Conservation (phyloP, 177 flowering plant genomes). For the Tripterygium wilfordii region DNA sequence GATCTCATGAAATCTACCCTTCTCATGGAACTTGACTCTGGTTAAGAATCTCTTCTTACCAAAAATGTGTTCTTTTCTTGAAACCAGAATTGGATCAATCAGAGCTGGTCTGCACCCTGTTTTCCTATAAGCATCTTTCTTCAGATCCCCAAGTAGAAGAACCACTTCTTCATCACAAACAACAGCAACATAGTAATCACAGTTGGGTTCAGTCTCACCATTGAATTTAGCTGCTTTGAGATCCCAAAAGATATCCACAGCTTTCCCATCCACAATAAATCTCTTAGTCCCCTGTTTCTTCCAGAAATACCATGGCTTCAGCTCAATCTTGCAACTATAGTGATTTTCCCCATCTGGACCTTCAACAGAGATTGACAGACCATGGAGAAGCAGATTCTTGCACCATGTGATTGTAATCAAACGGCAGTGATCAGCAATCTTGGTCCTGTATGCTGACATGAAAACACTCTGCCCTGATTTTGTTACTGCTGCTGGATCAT, state of each 20-base stretch:
- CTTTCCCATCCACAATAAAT: slow-evolving; percentile 43
- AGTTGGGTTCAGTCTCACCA: slow-evolving; percentile 64
- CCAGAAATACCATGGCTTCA: slow-evolving; percentile 91
- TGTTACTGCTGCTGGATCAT: slow-evolving; percentile 44
- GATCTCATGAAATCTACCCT: slow-evolving; percentile 64
- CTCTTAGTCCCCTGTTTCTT: slow-evolving; percentile 71
- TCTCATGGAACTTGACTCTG: slow-evolving; percentile 59
- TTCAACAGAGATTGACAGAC: slow-evolving; percentile 62
- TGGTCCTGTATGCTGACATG: slow-evolving; percentile 59
- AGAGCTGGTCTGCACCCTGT: slow-evolving; percentile 70
- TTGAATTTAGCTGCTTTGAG: slow-evolving; percentile 66
- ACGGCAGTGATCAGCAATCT: slow-evolving; percentile 61
- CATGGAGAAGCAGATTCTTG: slow-evolving; percentile 69
- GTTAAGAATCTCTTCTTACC: slow-evolving; percentile 69
- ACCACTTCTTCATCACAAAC: slow-evolving; percentile 71
- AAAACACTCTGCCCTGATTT: slow-evolving; percentile 68
- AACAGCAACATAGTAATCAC: slow-evolving; percentile 85
- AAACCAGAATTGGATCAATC: slow-evolving; percentile 64
- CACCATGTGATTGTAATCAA: slow-evolving; percentile 78
- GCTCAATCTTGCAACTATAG: slow-evolving; percentile 69
- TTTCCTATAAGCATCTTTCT: slow-evolving; percentile 78
- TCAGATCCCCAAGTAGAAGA: slow-evolving; percentile 68
- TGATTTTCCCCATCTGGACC: slow-evolving; percentile 35
- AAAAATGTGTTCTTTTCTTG: slow-evolving; percentile 70
- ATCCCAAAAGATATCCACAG: slow-evolving; percentile 74